Percentiles rank a stretch among this genome's conserved stretches.
Evolutionary conservation across 345 rosid species (phyloP).

Genomic region (Noccaea bulbosa): DNA sequence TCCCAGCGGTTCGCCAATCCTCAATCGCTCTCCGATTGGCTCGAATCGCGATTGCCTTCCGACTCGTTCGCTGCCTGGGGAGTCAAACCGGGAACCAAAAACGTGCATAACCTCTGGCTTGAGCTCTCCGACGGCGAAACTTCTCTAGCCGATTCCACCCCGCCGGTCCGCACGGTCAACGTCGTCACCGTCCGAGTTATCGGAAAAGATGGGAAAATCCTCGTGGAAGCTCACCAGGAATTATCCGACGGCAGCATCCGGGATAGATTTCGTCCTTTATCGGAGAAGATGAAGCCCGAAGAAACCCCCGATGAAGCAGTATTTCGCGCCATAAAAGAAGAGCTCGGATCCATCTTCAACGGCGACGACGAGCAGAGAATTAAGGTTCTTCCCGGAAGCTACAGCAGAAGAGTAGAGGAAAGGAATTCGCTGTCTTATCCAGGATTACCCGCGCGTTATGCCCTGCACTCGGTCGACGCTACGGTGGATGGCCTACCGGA

Average conservation of each 20-base stretch:
- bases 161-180: slow-evolving; percentile 76
- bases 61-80: slow-evolving; percentile 91
- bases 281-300: slow-evolving; percentile 89
- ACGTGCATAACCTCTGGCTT: slow-evolving; percentile 96
- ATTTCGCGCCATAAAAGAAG: slow-evolving; percentile 76
- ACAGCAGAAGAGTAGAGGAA: slow-evolving; percentile 66
- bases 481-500: slow-evolving; percentile 85
- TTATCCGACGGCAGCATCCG: slow-evolving; percentile 76
- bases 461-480: slow-evolving; percentile 71
- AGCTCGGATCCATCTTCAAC: slow-evolving; percentile 62
- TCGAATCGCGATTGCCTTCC: slow-evolving; percentile 74
- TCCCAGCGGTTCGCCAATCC: slow-evolving; percentile 62
- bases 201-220: slow-evolving; percentile 47
- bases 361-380: slow-evolving; percentile 24
- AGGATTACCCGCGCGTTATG: slow-evolving; percentile 78
- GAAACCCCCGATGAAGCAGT: slow-evolving; percentile 71
- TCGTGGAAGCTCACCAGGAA: slow-evolving; percentile 81
- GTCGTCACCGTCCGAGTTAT: slow-evolving; percentile 67
- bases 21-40: slow-evolving; percentile 89
- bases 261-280: slow-evolving; percentile 67
- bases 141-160: slow-evolving; percentile 64
- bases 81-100: slow-evolving; percentile 89
- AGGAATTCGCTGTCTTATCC: slow-evolving; percentile 77
- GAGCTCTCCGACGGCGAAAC: slow-evolving; percentile 86
- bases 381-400: slow-evolving; percentile 61